Evolutionary conservation across 2,329 filamentous ascomycete genomes (phyloP).

Genomic region (Tolypocladium inflatum): DNA sequence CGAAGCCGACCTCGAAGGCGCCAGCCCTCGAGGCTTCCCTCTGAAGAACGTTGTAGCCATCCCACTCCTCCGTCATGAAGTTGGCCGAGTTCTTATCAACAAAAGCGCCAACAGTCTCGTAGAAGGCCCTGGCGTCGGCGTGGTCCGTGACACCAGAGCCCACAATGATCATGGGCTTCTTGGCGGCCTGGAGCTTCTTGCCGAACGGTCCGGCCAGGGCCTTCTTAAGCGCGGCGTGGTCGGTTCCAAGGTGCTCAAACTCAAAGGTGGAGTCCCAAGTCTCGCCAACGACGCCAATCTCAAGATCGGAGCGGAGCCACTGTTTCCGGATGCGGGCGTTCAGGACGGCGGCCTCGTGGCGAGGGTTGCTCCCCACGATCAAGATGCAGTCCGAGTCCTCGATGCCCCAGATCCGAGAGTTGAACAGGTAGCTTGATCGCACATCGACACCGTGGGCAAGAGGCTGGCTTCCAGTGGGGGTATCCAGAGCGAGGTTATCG

Average conservation of each 20-base stretch:
- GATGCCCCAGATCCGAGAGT: slow-evolving; percentile 87
- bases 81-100: slow-evolving; percentile 87
- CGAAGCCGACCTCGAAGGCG: slow-evolving; percentile 94
- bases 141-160: slow-evolving; percentile 90
- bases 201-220: slow-evolving; percentile 81
- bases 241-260: slow-evolving; percentile 79
- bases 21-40: slow-evolving; percentile 84
- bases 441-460: slow-evolving; percentile 89
- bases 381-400: slow-evolving; percentile 91
- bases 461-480: slow-evolving; percentile 72
- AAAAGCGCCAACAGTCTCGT: slow-evolving; percentile 81
- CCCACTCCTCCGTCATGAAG: slow-evolving; percentile 87
- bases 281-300: slow-evolving; percentile 87
- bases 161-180: slow-evolving; percentile 94
- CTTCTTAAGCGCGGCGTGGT: slow-evolving; percentile 72
- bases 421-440: slow-evolving; percentile 92
- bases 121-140: slow-evolving; percentile 82
- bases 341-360: slow-evolving; percentile 88
- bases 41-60: slow-evolving; percentile 95
- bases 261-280: slow-evolving; percentile 91
- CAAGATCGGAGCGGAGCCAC: slow-evolving; percentile 89
- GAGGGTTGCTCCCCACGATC: slow-evolving; percentile 87
- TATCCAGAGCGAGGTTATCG: slow-evolving; percentile 90
- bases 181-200: slow-evolving; percentile 79
- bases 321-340: slow-evolving; percentile 97